Evolutionary conservation across 257 asterid species (phyloP), one percentile per base, ranked within the genome.

Genomic region (Ophiorrhiza pumila): DNA sequence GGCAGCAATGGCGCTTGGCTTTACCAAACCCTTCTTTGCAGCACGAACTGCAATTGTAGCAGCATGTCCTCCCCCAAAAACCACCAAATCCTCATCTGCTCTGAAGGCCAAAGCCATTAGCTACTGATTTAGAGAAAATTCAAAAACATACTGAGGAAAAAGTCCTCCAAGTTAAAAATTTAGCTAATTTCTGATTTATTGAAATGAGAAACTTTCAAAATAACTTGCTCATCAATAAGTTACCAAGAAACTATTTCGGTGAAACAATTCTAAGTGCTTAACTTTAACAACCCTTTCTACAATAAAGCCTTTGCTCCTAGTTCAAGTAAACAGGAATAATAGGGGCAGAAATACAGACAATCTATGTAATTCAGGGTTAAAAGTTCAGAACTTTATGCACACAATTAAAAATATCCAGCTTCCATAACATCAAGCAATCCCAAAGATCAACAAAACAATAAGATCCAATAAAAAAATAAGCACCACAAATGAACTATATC

Each of bases 21-120:
- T 88, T 75, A 94, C 77, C 70, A 74, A 82, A 61, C 92, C 97
- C 58, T 89, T 90, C 78, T 84, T 86, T 49, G 95, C 76, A 68
- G 99, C 99, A 76, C 93, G 92, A 67, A 90, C 87, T 7, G 92
- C 97, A 27, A 94, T 69, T 5, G 99, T 94, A 74, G 98, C 98
- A 80, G 95, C 99, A 85, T 91, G 99, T 66, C 99, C 99, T 86
- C 97, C 98, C 68, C 97, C 99, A 68, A 87, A 83, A 22, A 91
- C 82, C 68, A 90, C 93, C 80, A 87, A 87, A 78, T 88, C 96
- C 55, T 87, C 76, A 67, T 72, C 96, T 93, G 90, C 52, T 70
- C 32, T 39, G 55, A 69, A 75, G 53, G 8, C 63, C 76, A 31
- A 59, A 27, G 15, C 34, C 41, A 31, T 14, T 17, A n/a, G 41